These are phyloP conservation scores for Candida buenavistaensis DNA, from an alignment of 1,139 yeast genomes.

Conservation along the genomic window DNA sequence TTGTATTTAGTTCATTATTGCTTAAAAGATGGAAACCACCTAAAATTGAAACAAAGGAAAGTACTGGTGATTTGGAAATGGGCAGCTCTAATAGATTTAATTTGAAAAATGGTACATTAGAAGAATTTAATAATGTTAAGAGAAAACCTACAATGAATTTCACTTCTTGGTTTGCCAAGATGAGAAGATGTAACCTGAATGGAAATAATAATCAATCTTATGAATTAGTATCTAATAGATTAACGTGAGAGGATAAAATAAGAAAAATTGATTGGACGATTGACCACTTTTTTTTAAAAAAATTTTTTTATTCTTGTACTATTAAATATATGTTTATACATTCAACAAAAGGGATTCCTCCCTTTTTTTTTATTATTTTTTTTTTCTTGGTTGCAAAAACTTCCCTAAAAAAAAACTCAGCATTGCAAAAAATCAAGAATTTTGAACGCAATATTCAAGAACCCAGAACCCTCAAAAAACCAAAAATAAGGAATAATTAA, in stretches of 20 bases:
- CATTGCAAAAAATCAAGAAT: constrained; percentile 7
- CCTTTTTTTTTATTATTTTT: background rate
- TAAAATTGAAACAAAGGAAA: constrained; percentile 16
- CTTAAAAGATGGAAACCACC: constrained; percentile 65
- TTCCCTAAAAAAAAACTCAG: constrained; percentile 1
- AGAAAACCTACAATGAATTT: constrained; percentile 15
- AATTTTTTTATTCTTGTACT: too few relatives aligned
- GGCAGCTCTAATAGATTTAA: constrained; percentile 22
- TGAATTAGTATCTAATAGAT: constrained; percentile 9
- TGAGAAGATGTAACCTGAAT: constrained; percentile 1
- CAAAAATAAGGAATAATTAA: too few relatives aligned
- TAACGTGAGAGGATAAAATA: constrained; percentile 7
- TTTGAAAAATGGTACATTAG: constrained; percentile 29
- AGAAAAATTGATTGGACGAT: background rate
- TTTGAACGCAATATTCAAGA: background rate
- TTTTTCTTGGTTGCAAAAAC: constrained; percentile 6
- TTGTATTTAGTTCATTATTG: constrained; percentile 74
- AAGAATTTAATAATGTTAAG: constrained; percentile 30
- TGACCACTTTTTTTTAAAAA: background rate
- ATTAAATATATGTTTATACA: too few relatives aligned
- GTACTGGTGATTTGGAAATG: constrained; percentile 24
- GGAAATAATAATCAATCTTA: constrained; percentile 8
- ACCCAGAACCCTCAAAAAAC: constrained; percentile 2
- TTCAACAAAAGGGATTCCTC: too few relatives aligned
- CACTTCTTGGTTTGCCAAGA: constrained; percentile 6